Percentiles rank a stretch among this genome's conserved stretches.
Conservation (phyloP, 176 grass and related monocot species). For the Oryza brachyantha region DNA sequence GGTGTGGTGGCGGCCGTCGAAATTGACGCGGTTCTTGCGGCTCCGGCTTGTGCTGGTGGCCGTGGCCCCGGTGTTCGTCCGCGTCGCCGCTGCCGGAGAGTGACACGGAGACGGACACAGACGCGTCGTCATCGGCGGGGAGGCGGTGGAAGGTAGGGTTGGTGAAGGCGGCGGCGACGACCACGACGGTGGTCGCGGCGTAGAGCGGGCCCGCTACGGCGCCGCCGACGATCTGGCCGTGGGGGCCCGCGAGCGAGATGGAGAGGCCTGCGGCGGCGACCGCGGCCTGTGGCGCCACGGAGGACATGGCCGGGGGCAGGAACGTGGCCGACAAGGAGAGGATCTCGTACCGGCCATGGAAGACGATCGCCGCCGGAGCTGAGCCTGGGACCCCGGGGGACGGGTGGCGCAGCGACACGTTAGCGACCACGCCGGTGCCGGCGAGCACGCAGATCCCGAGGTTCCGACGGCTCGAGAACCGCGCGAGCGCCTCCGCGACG, state of each 20-base stretch:
- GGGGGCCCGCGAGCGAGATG: slow-evolving; percentile 84
- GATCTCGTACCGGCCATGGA: slow-evolving; percentile 81
- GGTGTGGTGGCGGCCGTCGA: slow-evolving; percentile 22
- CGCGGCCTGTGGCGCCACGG: slow-evolving; percentile 46
- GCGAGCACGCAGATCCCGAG: slow-evolving; percentile 83
- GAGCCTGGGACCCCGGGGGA: not conserved
- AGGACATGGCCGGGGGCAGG: slow-evolving; percentile 54
- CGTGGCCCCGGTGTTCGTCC: slow-evolving; percentile 38
- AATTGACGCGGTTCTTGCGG: slow-evolving; percentile 23
- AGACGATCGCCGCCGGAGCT: slow-evolving; percentile 36
- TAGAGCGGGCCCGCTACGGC: slow-evolving; percentile 63
- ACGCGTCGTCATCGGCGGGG: slow-evolving; percentile 57
- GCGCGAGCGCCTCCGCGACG: slow-evolving; percentile 58
- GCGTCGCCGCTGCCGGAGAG: slow-evolving; percentile 45
- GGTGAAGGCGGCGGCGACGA: slow-evolving; percentile 77
- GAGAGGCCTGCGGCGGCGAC: slow-evolving; percentile 41
- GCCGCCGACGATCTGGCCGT: slow-evolving; percentile 90
- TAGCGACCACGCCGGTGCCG: slow-evolving; percentile 66
- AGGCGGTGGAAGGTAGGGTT: slow-evolving; percentile 94
- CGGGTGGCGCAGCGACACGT: slow-evolving; percentile 68
- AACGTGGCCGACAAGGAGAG: slow-evolving; percentile 86
- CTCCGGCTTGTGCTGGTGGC: slow-evolving; percentile 18
- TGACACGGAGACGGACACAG: slow-evolving; percentile 52
- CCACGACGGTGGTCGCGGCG: slow-evolving; percentile 62
- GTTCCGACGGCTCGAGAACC: slow-evolving; percentile 53